Evolutionary conservation across 345 rosid species (phyloP).

Genomic region (Barbarea vulgaris): DNA sequence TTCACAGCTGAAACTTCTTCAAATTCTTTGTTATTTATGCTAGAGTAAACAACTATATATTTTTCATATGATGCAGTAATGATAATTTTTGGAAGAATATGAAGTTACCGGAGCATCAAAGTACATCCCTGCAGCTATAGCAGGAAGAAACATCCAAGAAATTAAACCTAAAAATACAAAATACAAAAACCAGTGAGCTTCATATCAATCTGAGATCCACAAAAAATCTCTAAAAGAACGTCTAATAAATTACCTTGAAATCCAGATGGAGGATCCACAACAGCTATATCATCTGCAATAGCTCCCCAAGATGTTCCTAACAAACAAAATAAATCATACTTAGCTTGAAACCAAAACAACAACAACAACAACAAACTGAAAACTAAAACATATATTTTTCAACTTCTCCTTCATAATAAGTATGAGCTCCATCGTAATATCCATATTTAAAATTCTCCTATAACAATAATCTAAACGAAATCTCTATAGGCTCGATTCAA

Average conservation of each 20-base stretch:
- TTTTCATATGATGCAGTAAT: neutral
- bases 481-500: neutral
- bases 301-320: conserved; percentile 76
- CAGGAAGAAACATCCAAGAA: conserved; percentile 90
- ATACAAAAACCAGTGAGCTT: conserved; percentile 1
- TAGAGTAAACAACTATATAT: neutral
- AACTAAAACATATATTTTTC: conserved; percentile 39
- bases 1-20: neutral
- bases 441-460: conserved; percentile 88
- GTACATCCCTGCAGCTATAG: conserved; percentile 67
- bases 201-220: neutral
- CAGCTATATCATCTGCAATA: conserved; percentile 61
- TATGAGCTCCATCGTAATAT: conserved; percentile 79
- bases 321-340: neutral
- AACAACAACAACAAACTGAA: neutral
- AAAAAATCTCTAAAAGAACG: neutral
- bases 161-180: conserved; percentile 54
- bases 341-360: neutral
- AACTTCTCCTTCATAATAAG: conserved; percentile 70
- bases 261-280: conserved; percentile 69
- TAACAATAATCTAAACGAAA: neutral
- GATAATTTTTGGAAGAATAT: neutral
- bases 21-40: neutral
- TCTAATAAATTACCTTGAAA: conserved; percentile 63
- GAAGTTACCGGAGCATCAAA: conserved; percentile 69